These are phyloP conservation scores for Monilinia laxa DNA, from an alignment of 2,329 filamentous ascomycete species.

Conservation along the genomic window DNA sequence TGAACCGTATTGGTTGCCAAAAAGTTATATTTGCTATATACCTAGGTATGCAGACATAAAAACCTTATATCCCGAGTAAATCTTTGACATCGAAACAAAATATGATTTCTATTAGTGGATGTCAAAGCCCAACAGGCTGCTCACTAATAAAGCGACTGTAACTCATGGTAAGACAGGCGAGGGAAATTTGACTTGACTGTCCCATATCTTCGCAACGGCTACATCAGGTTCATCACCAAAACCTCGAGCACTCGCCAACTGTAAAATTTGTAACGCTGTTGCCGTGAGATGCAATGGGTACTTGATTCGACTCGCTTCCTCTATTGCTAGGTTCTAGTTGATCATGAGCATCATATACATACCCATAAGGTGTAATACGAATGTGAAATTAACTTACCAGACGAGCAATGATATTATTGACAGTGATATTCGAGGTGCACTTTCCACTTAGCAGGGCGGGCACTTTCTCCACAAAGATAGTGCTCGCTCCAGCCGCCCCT, in stretches of 20 bases:
- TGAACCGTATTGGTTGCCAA: not conserved
- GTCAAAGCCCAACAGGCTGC: not conserved
- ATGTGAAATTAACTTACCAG: slow-evolving; percentile 27
- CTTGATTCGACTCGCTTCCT: slow-evolving; percentile 37
- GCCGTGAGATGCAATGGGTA: slow-evolving; percentile 43
- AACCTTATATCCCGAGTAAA: not conserved
- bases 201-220: slow-evolving; percentile 45
- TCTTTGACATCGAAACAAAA: not conserved
- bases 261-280: slow-evolving; percentile 42
- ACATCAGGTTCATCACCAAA: slow-evolving; percentile 42
- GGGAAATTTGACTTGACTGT: slow-evolving; percentile 27
- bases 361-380: not conserved
- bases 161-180: not conserved
- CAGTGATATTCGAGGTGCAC: slow-evolving; percentile 40
- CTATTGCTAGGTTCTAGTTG: slow-evolving; percentile 40
- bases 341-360: slow-evolving; percentile 28
- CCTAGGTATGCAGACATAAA: not conserved
- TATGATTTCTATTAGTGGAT: not conserved
- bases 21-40: not conserved
- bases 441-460: slow-evolving; percentile 43
- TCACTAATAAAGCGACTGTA: not conserved
- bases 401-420: slow-evolving; percentile 43
- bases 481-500: slow-evolving; percentile 42
- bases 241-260: slow-evolving; percentile 41
- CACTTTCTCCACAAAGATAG: slow-evolving; percentile 43